Evolutionary conservation across 805 yeast species (phyloP), one percentile per base, ranked within the genome.

Genomic region (Metschnikowia proteae): DNA sequence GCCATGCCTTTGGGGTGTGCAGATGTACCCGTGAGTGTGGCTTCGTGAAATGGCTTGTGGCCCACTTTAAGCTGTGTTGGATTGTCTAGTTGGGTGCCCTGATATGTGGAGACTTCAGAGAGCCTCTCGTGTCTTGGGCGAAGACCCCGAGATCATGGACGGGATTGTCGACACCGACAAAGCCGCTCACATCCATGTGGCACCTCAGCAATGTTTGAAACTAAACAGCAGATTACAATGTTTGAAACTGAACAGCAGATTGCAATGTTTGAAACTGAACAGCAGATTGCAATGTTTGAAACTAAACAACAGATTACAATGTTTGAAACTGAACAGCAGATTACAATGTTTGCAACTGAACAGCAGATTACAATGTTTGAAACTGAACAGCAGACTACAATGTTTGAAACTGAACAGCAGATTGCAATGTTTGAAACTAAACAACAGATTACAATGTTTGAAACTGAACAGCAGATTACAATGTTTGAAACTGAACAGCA

Each of bases 111-210:
- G 34, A 31, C 3, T 54, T 54, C 30, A 45, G 49, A 6, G 42
- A 27, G 40, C 48, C 49, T 36, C 45, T 50, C 23, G 41, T 25
- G 27, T 22, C 29, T 8, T 41, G 25, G 55, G 56, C n/a, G 56
- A 54, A 6, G 54, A 55, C 8, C 47, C 58, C 13, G 55, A 60
- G 4, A 59, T 59, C 27, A 49, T 59, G 37, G 55, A 59, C 49
- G 26, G 39, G 51, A 64, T 42, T 66, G 31, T 38, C 48, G 2
- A 62, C 64, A 2, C 65, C 76, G 90, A 57, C 63, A 41, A 66
- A 46, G 2, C 81, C 86, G 1, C 71, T 82, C 17, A 83, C 90
- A 0, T 60, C 81, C 22, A 78, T 53, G 70, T 86, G 49, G 78
- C 86, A 0, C 79, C 13, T 71, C 68, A 50, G 44, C 58, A 4